These are phyloP conservation scores for Sungouiozyma intestinalis DNA, from an alignment of 805 yeast species.

Conservation along the genomic window DNA sequence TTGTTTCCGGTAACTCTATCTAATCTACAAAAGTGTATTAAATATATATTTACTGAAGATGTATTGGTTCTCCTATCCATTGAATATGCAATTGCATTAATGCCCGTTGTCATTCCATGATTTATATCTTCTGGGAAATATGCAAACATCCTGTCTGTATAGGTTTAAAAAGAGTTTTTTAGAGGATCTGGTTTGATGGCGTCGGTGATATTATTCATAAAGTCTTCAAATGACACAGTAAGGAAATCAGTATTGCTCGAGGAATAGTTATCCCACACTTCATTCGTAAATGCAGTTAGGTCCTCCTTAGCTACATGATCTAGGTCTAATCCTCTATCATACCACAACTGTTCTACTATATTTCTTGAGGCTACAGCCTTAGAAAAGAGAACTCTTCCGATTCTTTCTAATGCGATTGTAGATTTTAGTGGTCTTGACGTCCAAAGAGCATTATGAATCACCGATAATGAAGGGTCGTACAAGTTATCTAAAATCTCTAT, in stretches of 20 bases:
- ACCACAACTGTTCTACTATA: slow-evolving; percentile 10
- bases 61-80: too few relatives aligned
- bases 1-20: too few relatives aligned
- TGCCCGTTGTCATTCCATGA: too few relatives aligned
- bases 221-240: background rate
- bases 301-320: slow-evolving; percentile 7
- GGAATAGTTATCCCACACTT: slow-evolving; percentile 12
- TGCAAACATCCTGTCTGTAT: background rate
- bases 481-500: slow-evolving; percentile 14
- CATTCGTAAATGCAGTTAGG: slow-evolving; percentile 7
- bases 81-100: too few relatives aligned
- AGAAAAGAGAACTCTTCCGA: slow-evolving; percentile 15
- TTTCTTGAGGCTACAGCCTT: slow-evolving; percentile 15
- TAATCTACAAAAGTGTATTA: too few relatives aligned
- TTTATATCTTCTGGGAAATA: too few relatives aligned
- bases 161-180: background rate
- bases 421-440: slow-evolving; percentile 13
- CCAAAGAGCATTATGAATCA: slow-evolving; percentile 7
- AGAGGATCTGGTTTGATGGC: background rate
- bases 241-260: background rate
- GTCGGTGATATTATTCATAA: background rate
- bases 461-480: slow-evolving; percentile 5
- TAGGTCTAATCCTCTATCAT: slow-evolving; percentile 6
- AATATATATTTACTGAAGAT: too few relatives aligned
- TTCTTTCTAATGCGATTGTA: slow-evolving; percentile 15